Conservation (phyloP, 495 filamentous ascomycete species). For the Hyaloscypha variabilis region DNA sequence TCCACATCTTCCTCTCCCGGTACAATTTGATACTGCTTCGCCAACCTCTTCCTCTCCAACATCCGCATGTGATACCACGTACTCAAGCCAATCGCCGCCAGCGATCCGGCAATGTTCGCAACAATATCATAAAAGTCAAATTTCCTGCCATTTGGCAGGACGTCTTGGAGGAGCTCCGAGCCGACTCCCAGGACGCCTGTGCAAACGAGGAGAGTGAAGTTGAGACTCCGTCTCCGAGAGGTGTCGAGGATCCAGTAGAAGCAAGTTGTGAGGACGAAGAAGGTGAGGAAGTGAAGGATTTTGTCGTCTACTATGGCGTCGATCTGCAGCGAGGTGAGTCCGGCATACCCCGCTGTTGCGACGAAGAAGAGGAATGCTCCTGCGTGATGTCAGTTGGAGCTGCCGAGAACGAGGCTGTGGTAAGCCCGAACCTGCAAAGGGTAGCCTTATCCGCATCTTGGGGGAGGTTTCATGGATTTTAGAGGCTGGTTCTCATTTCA, state of each 20-base stretch:
- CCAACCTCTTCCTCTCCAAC: slow-evolving; percentile 83
- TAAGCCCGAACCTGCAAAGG: slow-evolving; percentile 66
- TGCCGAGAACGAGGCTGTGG: neutral
- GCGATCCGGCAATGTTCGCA: slow-evolving; percentile 83
- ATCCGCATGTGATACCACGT: slow-evolving; percentile 94
- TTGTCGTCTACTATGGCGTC: slow-evolving; percentile 74
- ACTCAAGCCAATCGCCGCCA: slow-evolving; percentile 70
- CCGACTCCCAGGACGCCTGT: slow-evolving; percentile 75
- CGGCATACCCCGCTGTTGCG: slow-evolving; percentile 75
- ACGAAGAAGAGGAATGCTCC: slow-evolving; percentile 79
- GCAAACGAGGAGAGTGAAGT: slow-evolving; percentile 82
- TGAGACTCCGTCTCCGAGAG: slow-evolving; percentile 76
- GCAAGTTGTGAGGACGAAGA: slow-evolving; percentile 81
- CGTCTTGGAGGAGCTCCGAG: slow-evolving; percentile 81
- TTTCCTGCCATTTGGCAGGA: slow-evolving; percentile 76
- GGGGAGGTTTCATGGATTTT: neutral
- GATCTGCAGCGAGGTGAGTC: slow-evolving; percentile 64
- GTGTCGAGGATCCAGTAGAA: slow-evolving; percentile 99
- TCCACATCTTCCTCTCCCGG: slow-evolving; percentile 58
- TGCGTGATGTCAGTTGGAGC: slow-evolving; percentile 35
- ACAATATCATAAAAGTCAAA: slow-evolving; percentile 88
- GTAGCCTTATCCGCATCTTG: slow-evolving; percentile 70
- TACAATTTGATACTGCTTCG: slow-evolving; percentile 69
- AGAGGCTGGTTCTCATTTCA: slow-evolving; percentile 4
- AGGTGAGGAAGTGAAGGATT: slow-evolving; percentile 82